phyloP scores from a whole-genome alignment of 176 grass and related monocot species.

The Chrysopogon serrulatus region DNA sequence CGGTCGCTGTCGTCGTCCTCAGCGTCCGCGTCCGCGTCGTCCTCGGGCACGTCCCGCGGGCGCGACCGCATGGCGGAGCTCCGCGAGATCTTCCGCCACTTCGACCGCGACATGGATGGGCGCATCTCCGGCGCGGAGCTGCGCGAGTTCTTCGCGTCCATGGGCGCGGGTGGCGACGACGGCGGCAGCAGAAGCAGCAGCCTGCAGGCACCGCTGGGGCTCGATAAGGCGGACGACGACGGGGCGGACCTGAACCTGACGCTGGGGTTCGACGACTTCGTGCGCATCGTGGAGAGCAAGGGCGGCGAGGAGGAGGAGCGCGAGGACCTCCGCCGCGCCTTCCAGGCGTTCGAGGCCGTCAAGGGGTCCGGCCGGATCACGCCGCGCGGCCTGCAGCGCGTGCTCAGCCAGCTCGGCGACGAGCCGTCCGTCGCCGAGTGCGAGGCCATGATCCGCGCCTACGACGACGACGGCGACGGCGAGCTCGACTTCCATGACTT shows the following conservation, averaged over 20 bases:
- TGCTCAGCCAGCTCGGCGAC: conserved; percentile 80
- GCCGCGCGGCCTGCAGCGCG: conserved; percentile 70
- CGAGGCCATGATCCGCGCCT: conserved; percentile 77
- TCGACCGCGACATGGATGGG: conserved; percentile 80
- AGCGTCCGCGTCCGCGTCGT: conserved; percentile 23
- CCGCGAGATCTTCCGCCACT: conserved; percentile 69
- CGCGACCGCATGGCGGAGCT: conserved; percentile 43
- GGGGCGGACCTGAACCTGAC: background rate
- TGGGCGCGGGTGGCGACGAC: too few species aligned
- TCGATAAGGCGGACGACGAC: background rate
- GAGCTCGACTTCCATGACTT: conserved; percentile 95
- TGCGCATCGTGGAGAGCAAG: conserved; percentile 66
- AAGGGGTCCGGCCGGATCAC: conserved; percentile 98
- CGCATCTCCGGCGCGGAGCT: conserved; percentile 66
- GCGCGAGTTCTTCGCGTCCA: conserved; percentile 52
- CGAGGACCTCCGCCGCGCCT: conserved; percentile 71
- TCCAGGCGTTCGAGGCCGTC: conserved; percentile 89
- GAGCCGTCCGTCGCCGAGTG: conserved; percentile 73
- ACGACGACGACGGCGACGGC: conserved; percentile 89
- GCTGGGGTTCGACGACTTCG: conserved; percentile 76
- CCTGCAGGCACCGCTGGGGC: background rate
- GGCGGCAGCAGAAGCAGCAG: too few species aligned
- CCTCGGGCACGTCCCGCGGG: conserved; percentile 16
- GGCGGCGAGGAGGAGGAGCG: conserved; percentile 57
- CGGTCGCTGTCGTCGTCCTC: conserved; percentile 27